A percentile compares a stretch with the other conserved stretches of the same genome.
Conservation (phyloP, 2,329 filamentous ascomycete genomes). For the Colletotrichum trifolii region DNA sequence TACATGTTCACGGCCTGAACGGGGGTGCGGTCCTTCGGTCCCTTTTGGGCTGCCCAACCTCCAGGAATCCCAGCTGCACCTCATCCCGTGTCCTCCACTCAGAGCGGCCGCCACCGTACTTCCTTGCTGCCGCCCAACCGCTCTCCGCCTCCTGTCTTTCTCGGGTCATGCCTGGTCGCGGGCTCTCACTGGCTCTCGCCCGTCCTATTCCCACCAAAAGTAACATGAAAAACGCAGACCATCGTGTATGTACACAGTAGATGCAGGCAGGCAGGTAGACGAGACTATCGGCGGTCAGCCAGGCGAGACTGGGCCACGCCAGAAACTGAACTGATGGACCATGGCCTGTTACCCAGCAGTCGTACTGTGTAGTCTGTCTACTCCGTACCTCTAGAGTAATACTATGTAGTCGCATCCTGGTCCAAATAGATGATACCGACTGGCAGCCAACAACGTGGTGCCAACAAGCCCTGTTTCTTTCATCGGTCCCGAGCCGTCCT, state of each 20-base stretch:
- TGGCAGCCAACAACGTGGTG: constrained; percentile 45
- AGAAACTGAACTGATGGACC: constrained; percentile 13
- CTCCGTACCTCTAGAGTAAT: too few relatives aligned
- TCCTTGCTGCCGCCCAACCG: constrained; percentile 33
- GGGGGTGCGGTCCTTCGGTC: constrained; percentile 14
- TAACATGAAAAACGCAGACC: constrained; percentile 6
- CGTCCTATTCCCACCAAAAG: constrained; percentile 11
- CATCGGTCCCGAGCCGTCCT: constrained; percentile 10
- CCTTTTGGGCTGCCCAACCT: constrained; percentile 35
- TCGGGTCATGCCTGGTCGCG: not conserved
- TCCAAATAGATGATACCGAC: constrained; percentile 11
- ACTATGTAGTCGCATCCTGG: too few relatives aligned
- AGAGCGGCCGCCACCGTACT: constrained; percentile 33
- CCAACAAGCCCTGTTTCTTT: constrained; percentile 36
- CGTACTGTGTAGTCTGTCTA: too few relatives aligned
- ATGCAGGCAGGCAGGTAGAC: not conserved
- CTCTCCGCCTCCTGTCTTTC: constrained; percentile 18
- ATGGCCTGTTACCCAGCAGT: constrained; percentile 1
- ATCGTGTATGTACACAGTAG: not conserved
- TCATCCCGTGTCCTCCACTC: constrained; percentile 33
- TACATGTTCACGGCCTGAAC: constrained; percentile 2
- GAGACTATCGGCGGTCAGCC: constrained; percentile 24
- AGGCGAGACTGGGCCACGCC: constrained; percentile 18
- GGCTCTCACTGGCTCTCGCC: constrained; percentile 19
- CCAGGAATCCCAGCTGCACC: constrained; percentile 22